These are phyloP conservation scores for Oryza coarctata DNA, from an alignment of 176 grass and related monocot species.

Conservation along the genomic window DNA sequence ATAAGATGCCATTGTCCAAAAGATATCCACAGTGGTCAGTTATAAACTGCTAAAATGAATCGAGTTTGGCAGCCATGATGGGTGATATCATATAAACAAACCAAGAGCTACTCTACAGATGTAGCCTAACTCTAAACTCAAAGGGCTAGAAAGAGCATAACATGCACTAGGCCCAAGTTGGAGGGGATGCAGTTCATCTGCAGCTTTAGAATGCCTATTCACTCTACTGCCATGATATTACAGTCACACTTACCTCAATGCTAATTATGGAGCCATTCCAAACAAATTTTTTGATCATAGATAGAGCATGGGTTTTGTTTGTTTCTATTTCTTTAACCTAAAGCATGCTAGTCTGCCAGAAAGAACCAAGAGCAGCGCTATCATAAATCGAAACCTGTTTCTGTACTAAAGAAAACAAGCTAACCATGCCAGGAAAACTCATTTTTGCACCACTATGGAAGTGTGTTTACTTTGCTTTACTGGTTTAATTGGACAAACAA, in stretches of 20 bases:
- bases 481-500: constrained; percentile 8
- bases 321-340: constrained; percentile 11
- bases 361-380: neutral
- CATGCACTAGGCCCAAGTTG: neutral
- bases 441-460: neutral
- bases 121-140: too few relatives aligned
- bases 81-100: neutral
- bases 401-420: neutral
- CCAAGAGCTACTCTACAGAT: neutral
- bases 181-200: neutral
- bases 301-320: constrained; percentile 12
- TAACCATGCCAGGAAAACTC: neutral
- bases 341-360: neutral
- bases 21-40: neutral
- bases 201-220: constrained; percentile 22
- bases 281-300: constrained; percentile 2
- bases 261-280: constrained; percentile 9
- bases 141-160: too few relatives aligned
- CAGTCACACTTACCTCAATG: neutral
- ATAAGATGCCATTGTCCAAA: neutral
- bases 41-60: neutral
- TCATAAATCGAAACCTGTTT: neutral
- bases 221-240: neutral
- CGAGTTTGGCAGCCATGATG: neutral
- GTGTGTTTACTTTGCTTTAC: constrained; percentile 9